These are phyloP conservation scores for Candida boleticola DNA, from an alignment of 805 yeast species.

Conservation along the genomic window DNA sequence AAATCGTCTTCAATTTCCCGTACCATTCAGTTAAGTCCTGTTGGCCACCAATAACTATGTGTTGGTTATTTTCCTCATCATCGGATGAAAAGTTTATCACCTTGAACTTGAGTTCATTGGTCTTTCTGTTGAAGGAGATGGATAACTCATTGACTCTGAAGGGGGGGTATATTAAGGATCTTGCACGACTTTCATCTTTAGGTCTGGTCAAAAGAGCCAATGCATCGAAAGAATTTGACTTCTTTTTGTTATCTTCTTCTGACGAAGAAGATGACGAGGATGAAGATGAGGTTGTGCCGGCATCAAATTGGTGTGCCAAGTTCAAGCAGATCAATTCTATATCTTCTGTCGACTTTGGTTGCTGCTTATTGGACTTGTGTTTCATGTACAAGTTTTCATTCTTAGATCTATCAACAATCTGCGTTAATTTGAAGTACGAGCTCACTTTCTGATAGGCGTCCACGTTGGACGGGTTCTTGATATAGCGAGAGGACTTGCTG, in stretches of 20 bases:
- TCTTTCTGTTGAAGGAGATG: conserved; percentile 13
- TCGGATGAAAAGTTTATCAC: conserved; percentile 14
- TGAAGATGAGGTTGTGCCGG: conserved; percentile 2
- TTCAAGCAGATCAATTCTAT: conserved; percentile 37
- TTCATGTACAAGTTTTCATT: conserved; percentile 10
- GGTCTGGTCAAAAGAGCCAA: conserved; percentile 34
- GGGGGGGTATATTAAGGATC: conserved; percentile 41
- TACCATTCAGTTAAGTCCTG: conserved; percentile 28
- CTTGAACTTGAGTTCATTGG: conserved; percentile 2
- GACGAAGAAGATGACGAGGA: conserved; percentile 4
- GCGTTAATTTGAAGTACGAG: conserved; percentile 33
- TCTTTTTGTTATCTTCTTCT: neutral
- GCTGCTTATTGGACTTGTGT: neutral
- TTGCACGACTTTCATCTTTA: conserved; percentile 12
- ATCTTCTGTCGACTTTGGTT: neutral
- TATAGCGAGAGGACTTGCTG: conserved; percentile 4
- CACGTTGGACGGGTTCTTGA: conserved; percentile 4
- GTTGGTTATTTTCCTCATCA: conserved; percentile 1
- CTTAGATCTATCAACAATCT: conserved; percentile 34
- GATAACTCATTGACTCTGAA: conserved; percentile 38
- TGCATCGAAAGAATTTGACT: conserved; percentile 24
- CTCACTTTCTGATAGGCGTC: conserved; percentile 25
- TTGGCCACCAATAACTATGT: conserved; percentile 2
- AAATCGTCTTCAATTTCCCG: conserved; percentile 27
- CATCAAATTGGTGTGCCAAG: conserved; percentile 15